Evolutionary conservation across 164 flowering plant species (phyloP).

Genomic region (Malania oleifera): DNA sequence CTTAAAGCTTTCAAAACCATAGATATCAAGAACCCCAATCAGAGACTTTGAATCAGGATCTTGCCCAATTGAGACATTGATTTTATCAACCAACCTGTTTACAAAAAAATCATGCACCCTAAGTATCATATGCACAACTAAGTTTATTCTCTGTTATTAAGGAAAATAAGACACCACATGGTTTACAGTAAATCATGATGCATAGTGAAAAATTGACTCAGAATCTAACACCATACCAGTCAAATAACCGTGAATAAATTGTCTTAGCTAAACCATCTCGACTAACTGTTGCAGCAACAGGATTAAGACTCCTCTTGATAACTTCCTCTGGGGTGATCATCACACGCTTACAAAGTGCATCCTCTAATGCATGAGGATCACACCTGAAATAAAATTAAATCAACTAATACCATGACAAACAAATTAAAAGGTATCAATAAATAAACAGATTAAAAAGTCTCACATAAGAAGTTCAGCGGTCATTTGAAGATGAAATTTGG

Average conservation of each 20-base stretch:
- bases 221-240: conserved; percentile 50
- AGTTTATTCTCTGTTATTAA: not conserved
- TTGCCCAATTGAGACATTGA: conserved; percentile 89
- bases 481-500: conserved; percentile 69
- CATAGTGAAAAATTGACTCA: not conserved
- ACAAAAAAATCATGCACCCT: conserved; percentile 9
- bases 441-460: conserved; percentile 7
- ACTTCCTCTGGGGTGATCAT: conserved; percentile 95
- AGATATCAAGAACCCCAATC: conserved; percentile 95
- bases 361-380: conserved; percentile 58
- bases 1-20: conserved; percentile 96
- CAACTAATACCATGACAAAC: conserved; percentile 2
- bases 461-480: conserved; percentile 80
- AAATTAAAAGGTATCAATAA: not conserved
- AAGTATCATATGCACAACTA: conserved; percentile 6
- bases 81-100: conserved; percentile 83
- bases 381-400: conserved; percentile 51
- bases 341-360: conserved; percentile 72
- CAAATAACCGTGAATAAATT: conserved; percentile 80
- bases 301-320: conserved; percentile 84
- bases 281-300: conserved; percentile 65
- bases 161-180: not conserved
- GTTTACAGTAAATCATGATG: not conserved
- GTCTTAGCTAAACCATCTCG: conserved; percentile 96
- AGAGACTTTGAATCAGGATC: conserved; percentile 68